A percentile compares a stretch with the other conserved stretches of the same genome.
Evolutionary conservation across 345 rosid genomes (phyloP).

Genomic region (Leavenworthia alabamica): DNA sequence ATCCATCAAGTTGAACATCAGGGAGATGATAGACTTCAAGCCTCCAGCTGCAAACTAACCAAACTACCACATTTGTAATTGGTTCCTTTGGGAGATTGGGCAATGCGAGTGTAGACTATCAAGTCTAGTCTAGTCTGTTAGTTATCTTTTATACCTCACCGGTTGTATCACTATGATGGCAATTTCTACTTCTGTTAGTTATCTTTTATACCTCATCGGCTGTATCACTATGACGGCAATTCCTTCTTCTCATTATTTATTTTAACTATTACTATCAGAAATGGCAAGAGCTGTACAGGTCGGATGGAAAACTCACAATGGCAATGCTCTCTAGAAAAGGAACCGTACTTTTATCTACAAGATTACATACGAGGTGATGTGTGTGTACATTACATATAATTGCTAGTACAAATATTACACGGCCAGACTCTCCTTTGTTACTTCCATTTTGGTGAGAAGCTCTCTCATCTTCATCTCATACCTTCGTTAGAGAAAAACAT

Average conservation of each 20-base stretch:
- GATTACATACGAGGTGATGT: slow-evolving; percentile 5
- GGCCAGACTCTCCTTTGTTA: slow-evolving; percentile 60
- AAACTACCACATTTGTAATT: slow-evolving; percentile 14
- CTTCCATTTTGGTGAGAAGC: slow-evolving; percentile 76
- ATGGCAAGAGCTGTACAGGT: slow-evolving; percentile 3
- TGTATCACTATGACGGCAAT: not conserved
- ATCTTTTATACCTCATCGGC: slow-evolving; percentile 2
- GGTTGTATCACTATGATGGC: not conserved
- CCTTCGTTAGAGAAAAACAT: too few species aligned
- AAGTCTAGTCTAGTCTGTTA: slow-evolving; percentile 7
- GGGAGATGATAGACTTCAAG: slow-evolving; percentile 89
- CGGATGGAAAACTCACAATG: not conserved
- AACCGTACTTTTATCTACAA: not conserved
- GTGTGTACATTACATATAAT: slow-evolving; percentile 4
- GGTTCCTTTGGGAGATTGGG: slow-evolving; percentile 5
- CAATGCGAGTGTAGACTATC: slow-evolving; percentile 3
- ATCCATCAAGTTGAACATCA: slow-evolving; percentile 69
- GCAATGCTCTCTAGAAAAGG: not conserved
- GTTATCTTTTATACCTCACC: slow-evolving; percentile 4
- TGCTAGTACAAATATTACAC: slow-evolving; percentile 31
- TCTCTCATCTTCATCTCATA: slow-evolving; percentile 67
- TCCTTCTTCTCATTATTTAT: not conserved
- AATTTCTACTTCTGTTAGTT: slow-evolving; percentile 10
- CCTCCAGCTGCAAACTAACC: slow-evolving; percentile 34
- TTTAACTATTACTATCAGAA: not conserved